These are phyloP conservation scores for Chenopodium formosanum DNA, from an alignment of 148 eudicot species.

Conservation along the genomic window DNA sequence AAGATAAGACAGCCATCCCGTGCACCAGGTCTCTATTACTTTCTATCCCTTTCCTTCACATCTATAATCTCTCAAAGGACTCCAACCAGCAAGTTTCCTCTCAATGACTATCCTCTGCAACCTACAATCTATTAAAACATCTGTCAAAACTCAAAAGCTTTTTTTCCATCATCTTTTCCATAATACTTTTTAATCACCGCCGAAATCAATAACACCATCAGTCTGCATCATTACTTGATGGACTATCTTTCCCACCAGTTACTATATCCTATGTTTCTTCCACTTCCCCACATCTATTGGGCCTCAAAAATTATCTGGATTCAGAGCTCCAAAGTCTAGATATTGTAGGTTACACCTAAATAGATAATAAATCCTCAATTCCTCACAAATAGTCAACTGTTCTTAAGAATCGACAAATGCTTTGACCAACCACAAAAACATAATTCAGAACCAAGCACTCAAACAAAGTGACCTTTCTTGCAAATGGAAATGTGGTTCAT, in stretches of 20 bases:
- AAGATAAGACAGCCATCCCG: neutral
- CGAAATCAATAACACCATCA: neutral
- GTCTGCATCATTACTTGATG: neutral
- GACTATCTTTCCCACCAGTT: neutral
- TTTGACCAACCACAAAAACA: neutral
- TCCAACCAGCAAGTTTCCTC: neutral
- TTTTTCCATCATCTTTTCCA: neutral
- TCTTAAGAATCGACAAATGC: neutral
- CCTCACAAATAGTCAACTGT: neutral
- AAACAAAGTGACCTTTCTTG: neutral
- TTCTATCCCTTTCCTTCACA: neutral
- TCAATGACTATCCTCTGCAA: neutral
- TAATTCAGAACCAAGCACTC: neutral
- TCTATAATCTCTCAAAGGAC: neutral
- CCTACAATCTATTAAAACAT: neutral
- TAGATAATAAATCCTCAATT: neutral
- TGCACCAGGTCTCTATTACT: neutral
- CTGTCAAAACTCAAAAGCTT: slow-evolving; percentile 5
- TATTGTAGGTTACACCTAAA: neutral
- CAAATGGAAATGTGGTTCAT: neutral
- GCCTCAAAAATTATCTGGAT: neutral
- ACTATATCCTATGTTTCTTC: neutral
- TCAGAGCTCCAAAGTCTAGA: neutral
- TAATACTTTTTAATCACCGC: neutral
- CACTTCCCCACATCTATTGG: neutral